phyloP scores from a whole-genome alignment of 805 yeast species.

The Cephaloascus albidus region DNA sequence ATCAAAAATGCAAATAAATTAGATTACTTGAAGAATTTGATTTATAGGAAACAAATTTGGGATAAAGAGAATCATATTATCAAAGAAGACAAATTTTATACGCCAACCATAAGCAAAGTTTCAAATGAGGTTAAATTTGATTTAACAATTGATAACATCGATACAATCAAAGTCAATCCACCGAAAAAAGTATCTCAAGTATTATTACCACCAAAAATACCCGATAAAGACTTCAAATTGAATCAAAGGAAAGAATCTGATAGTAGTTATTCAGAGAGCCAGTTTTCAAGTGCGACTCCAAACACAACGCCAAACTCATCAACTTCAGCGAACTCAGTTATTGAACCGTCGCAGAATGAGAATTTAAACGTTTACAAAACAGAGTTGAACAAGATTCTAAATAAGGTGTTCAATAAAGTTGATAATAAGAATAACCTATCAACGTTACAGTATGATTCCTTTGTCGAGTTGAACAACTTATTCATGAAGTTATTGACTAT shows the following conservation, averaged over 20 bases:
- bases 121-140: not conserved
- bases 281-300: not conserved
- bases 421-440: conserved; percentile 20
- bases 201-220: not conserved
- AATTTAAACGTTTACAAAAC: conserved; percentile 3
- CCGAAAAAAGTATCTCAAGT: not conserved
- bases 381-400: conserved; percentile 13
- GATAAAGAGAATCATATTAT: conserved; percentile 25
- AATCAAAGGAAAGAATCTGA: not conserved
- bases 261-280: not conserved
- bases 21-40: conserved; percentile 14
- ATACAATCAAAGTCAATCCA: conserved; percentile 12
- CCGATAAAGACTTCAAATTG: not conserved
- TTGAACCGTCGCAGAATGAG: conserved; percentile 8
- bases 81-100: conserved; percentile 20
- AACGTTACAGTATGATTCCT: conserved; percentile 20
- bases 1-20: conserved; percentile 19
- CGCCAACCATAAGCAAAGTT: conserved; percentile 18
- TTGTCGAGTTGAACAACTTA: conserved; percentile 12
- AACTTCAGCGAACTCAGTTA: conserved; percentile 9
- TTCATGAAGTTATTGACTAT: conserved; percentile 13
- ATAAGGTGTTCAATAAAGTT: conserved; percentile 18
- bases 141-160: not conserved
- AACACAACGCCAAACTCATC: not conserved
- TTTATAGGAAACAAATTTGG: conserved; percentile 26